Evolutionary conservation across 345 rosid species (phyloP).

Genomic region (Corchorus capsularis): DNA sequence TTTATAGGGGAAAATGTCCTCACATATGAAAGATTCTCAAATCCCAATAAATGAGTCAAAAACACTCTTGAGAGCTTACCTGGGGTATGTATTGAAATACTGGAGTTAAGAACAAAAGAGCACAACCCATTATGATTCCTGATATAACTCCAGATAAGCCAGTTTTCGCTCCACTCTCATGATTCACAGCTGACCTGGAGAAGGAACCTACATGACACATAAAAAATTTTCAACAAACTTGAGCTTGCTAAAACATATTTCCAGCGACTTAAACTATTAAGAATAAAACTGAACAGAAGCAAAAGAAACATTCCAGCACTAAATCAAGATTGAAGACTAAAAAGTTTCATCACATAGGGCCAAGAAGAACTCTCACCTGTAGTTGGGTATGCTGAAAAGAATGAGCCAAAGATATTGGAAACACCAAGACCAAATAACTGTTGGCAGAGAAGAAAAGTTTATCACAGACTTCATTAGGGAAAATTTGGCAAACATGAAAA

Average conservation of each 20-base stretch:
- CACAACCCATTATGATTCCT: conserved; percentile 80
- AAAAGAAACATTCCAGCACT: not conserved
- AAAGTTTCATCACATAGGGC: conserved; percentile 21
- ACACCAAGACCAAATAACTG: conserved; percentile 99
- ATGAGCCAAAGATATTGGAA: conserved; percentile 84
- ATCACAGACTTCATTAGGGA: conserved; percentile 18
- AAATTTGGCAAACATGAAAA: not conserved
- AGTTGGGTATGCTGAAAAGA: conserved; percentile 88
- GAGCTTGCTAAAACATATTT: conserved; percentile 34
- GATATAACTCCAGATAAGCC: conserved; percentile 84
- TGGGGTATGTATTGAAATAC: conserved; percentile 86
- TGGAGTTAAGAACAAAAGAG: conserved; percentile 85
- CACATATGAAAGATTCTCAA: not conserved
- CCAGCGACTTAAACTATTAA: not conserved
- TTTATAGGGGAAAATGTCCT: not conserved
- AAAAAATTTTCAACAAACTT: conserved; percentile 2
- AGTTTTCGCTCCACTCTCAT: conserved; percentile 94
- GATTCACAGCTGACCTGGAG: conserved; percentile 97
- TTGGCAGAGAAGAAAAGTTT: conserved; percentile 16
- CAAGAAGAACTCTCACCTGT: conserved; percentile 62
- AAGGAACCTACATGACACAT: conserved; percentile 74
- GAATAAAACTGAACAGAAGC: not conserved
- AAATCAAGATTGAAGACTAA: not conserved
- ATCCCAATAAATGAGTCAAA: not conserved
- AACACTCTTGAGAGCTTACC: conserved; percentile 46